phyloP scores from a whole-genome alignment of 2,329 filamentous ascomycete genomes.

The Chaetomiaceae sp. region DNA sequence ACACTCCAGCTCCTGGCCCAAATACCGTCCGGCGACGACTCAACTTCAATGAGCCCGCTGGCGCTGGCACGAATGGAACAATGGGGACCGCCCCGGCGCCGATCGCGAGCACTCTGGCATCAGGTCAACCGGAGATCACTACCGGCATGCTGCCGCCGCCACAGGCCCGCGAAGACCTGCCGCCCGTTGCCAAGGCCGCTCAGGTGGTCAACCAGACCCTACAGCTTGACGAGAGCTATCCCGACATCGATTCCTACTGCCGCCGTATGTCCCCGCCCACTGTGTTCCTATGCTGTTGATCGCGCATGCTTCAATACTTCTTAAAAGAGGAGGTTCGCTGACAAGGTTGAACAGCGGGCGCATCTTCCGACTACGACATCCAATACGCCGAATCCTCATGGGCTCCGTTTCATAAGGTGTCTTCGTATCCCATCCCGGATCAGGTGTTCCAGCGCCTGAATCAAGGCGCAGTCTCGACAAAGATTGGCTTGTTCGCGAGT shows the following conservation, averaged over 20 bases:
- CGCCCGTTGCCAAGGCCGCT: conserved; percentile 74
- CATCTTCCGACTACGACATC: conserved; percentile 88
- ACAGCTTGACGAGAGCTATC: conserved; percentile 71
- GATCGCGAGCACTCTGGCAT: conserved; percentile 19
- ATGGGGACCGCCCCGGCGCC: conserved; percentile 6
- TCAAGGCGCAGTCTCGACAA: conserved; percentile 76
- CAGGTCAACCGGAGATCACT: conserved; percentile 7
- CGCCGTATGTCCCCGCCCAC: conserved; percentile 58
- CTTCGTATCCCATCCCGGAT: conserved; percentile 86
- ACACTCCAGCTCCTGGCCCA: conserved; percentile 62
- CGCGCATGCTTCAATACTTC: conserved; percentile 25
- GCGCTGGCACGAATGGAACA: conserved; percentile 2
- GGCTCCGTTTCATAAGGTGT: conserved; percentile 83
- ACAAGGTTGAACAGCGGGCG: conserved; percentile 57
- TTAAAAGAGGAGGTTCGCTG: too few relatives aligned
- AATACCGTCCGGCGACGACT: conserved; percentile 50
- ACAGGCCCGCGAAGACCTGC: conserved; percentile 42
- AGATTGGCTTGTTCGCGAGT: conserved; percentile 92
- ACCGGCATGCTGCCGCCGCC: conserved; percentile 35
- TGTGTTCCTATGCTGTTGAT: conserved; percentile 12
- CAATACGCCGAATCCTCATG: conserved; percentile 63
- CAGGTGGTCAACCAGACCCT: conserved; percentile 77
- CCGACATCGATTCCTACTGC: conserved; percentile 84
- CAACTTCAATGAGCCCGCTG: conserved; percentile 35
- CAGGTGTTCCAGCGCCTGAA: conserved; percentile 92